Percentiles rank a stretch among this genome's conserved stretches.
Conservation (phyloP, 768 basidiomycete genomes). For the Tulasnella sp. region DNA sequence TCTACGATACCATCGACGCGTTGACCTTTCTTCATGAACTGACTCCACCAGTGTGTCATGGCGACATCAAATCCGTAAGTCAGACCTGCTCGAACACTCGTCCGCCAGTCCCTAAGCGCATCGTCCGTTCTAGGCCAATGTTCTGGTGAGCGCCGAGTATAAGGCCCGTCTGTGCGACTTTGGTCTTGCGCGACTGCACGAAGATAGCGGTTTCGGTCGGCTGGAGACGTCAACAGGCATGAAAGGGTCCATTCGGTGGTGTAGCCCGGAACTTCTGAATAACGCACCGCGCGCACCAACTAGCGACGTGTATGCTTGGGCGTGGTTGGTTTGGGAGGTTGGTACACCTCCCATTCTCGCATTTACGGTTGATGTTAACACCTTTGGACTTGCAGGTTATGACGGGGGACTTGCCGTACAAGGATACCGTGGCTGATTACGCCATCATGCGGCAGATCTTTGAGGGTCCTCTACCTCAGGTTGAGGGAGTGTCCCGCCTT, state of each 20-base stretch:
- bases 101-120: background rate
- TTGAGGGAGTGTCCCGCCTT: background rate
- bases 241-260: constrained; percentile 1
- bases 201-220: background rate
- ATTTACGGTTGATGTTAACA: background rate
- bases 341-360: background rate
- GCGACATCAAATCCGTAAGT: background rate
- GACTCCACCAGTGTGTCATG: background rate
- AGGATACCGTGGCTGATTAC: background rate
- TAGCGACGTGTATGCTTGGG: background rate
- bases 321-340: constrained; percentile 3
- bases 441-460: background rate
- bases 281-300: background rate
- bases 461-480: background rate
- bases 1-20: background rate
- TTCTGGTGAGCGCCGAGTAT: background rate
- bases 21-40: background rate
- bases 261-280: background rate
- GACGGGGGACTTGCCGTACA: background rate
- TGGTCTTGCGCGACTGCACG: background rate
- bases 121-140: background rate
- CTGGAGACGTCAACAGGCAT: background rate
- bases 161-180: constrained; percentile 13
- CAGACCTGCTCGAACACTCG: background rate
- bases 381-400: background rate